Conservation (phyloP, 768 basidiomycete species). For the Cytidiella melzeri region DNA sequence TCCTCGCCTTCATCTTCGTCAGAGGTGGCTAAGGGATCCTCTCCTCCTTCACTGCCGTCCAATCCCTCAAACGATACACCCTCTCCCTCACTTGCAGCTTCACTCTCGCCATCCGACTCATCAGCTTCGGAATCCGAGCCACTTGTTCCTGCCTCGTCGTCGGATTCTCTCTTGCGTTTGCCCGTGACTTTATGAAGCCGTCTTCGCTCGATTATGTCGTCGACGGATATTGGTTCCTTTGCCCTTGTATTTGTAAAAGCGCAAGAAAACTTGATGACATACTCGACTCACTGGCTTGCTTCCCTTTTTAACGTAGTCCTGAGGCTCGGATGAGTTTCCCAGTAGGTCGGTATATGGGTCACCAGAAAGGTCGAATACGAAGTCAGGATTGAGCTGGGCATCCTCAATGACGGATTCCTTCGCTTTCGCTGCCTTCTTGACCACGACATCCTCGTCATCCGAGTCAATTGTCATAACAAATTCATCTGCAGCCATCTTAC, state of each 20-base stretch:
- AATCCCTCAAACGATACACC: slow-evolving; percentile 10
- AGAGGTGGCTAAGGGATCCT: slow-evolving; percentile 36
- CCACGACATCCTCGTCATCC: slow-evolving; percentile 51
- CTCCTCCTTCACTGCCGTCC: slow-evolving; percentile 26
- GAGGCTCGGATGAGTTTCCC: slow-evolving; percentile 32
- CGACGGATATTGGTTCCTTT: slow-evolving; percentile 78
- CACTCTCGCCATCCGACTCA: slow-evolving; percentile 32
- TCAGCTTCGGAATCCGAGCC: slow-evolving; percentile 26
- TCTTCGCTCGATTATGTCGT: slow-evolving; percentile 84
- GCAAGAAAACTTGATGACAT: neutral
- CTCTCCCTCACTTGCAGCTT: slow-evolving; percentile 30
- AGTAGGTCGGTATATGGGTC: slow-evolving; percentile 61
- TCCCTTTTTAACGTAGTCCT: slow-evolving; percentile 57
- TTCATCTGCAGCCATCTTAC: slow-evolving; percentile 44
- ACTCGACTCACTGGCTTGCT: slow-evolving; percentile 48
- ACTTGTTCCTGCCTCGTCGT: slow-evolving; percentile 30
- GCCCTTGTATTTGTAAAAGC: slow-evolving; percentile 5
- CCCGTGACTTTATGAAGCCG: slow-evolving; percentile 35
- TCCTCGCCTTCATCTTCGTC: slow-evolving; percentile 33
- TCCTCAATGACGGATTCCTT: slow-evolving; percentile 38
- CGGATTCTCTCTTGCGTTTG: slow-evolving; percentile 57
- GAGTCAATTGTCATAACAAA: slow-evolving; percentile 85
- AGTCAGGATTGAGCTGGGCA: slow-evolving; percentile 69
- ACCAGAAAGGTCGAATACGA: slow-evolving; percentile 73
- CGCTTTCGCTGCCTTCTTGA: slow-evolving; percentile 12